Conservation (phyloP, 1,284 basidiomycete species). For the Marasmius tenuissimus region DNA sequence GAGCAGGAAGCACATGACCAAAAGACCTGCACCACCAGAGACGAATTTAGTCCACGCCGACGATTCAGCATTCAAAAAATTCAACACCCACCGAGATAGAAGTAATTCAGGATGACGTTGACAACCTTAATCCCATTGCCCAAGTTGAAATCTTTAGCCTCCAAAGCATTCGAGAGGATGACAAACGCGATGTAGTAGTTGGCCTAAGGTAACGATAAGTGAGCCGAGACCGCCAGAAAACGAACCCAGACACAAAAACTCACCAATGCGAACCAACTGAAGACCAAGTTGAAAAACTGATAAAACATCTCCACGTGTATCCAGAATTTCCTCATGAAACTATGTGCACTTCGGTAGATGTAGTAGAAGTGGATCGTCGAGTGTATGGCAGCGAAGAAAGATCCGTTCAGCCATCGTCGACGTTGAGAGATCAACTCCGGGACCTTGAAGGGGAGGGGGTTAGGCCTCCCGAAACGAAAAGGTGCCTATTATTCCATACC, state of each 20-base stretch:
- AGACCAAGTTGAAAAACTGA: slow-evolving; percentile 87
- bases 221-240: background rate
- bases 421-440: slow-evolving; percentile 92
- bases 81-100: slow-evolving; percentile 61
- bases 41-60: background rate
- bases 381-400: slow-evolving; percentile 94
- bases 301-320: slow-evolving; percentile 95
- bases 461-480: background rate
- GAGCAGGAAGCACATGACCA: slow-evolving; percentile 90
- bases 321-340: slow-evolving; percentile 85
- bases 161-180: slow-evolving; percentile 74
- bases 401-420: slow-evolving; percentile 95
- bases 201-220: slow-evolving; percentile 44
- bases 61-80: background rate
- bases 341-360: slow-evolving; percentile 88
- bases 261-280: slow-evolving; percentile 90
- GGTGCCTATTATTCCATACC: slow-evolving; percentile 34
- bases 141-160: slow-evolving; percentile 58
- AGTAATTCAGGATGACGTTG: slow-evolving; percentile 82
- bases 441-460: slow-evolving; percentile 39
- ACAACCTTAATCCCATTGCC: slow-evolving; percentile 61
- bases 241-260: slow-evolving; percentile 15
- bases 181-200: slow-evolving; percentile 90
- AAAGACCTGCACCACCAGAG: slow-evolving; percentile 41
- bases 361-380: slow-evolving; percentile 90